Conservation (phyloP, 2,329 filamentous ascomycete species). For the Exophiala aquamarina region DNA sequence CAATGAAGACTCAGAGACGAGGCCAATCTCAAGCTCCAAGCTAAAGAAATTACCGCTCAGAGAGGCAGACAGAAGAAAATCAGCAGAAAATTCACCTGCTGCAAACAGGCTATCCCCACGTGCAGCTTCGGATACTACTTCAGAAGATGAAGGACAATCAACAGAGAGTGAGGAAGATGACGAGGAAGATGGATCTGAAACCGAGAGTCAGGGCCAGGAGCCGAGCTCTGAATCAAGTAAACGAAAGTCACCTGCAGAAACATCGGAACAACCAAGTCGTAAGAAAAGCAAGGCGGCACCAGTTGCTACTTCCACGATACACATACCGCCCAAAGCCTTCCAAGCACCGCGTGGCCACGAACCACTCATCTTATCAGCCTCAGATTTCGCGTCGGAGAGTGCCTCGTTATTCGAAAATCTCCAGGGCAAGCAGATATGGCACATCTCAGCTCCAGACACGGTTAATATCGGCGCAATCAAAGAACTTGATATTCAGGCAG, state of each 20-base stretch:
- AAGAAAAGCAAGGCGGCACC: conserved; percentile 10
- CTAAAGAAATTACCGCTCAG: no score
- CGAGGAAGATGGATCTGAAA: conserved; percentile 7
- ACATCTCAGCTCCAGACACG: conserved; percentile 47
- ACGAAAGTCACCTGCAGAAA: no score
- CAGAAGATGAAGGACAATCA: conserved; percentile 1
- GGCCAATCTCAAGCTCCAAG: not conserved
- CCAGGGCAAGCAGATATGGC: conserved; percentile 47
- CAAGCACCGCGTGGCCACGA: conserved; percentile 46
- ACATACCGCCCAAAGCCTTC: conserved; percentile 37
- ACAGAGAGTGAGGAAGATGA: not conserved
- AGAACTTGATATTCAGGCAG: conserved; percentile 43
- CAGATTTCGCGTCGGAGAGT: conserved; percentile 14
- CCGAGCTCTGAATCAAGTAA: conserved; percentile 11
- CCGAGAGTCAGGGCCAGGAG: conserved; percentile 6
- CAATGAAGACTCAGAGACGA: not conserved
- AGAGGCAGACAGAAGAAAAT: conserved; percentile 5
- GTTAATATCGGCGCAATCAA: conserved; percentile 46
- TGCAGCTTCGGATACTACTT: conserved; percentile 3
- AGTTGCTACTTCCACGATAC: conserved; percentile 5
- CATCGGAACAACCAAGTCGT: no score
- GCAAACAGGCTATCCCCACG: conserved; percentile 3
- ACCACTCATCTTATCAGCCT: conserved; percentile 23
- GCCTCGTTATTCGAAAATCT: conserved; percentile 25
- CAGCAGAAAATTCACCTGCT: not conserved